Evolutionary conservation across 495 filamentous ascomycete genomes (phyloP), one percentile per base, ranked within the genome.

Genomic region (Penicillium antarcticum): DNA sequence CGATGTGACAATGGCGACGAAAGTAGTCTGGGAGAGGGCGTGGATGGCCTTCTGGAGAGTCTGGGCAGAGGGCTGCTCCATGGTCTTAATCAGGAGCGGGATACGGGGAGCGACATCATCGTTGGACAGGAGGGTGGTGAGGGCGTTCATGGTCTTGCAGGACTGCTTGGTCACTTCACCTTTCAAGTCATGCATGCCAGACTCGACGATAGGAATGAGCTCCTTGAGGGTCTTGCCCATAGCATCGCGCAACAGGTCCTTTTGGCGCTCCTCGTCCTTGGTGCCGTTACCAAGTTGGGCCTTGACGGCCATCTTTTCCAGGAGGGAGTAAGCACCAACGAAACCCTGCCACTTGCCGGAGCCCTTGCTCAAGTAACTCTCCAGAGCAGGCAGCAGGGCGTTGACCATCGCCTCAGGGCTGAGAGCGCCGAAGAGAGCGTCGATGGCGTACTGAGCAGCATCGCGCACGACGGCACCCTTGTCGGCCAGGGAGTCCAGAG

Each of bases 1-100:
- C n/a, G 94, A 97, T 11, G 91, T 97, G 54, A 99, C 95, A 52
- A 92, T 83, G 46, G 94, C 91, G 38, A 99, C 92, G 60, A 99
- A 99, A 26, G 94, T 99, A n/a, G 94, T 99, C 71, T 96, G 90
- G 1, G 91, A 96, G 35, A 99, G 79, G 32, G 92, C 94, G 58
- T 97, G 94, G 55, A 99, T 99, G 35, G 94, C 92, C 74, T 95
- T 94, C 61, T 94, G 87, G 45, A 94, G 78, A 13, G 86, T 86
- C 62, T 95, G 84, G n/a, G 87, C 80, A 6, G 89, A 95, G 3
- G 95, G 94, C 47, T 96, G 84, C 61, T 96, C 88, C 86, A 99
- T 96, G 34, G 91, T 89, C 65, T 92, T 88, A 68, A 99, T 87
- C 36, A 99, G 79, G 6, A 96, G 83, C 5, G 94, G 95, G 56